Evolutionary conservation across 2,329 filamentous ascomycete genomes (phyloP).

Genomic region (Exserohilum turcica): DNA sequence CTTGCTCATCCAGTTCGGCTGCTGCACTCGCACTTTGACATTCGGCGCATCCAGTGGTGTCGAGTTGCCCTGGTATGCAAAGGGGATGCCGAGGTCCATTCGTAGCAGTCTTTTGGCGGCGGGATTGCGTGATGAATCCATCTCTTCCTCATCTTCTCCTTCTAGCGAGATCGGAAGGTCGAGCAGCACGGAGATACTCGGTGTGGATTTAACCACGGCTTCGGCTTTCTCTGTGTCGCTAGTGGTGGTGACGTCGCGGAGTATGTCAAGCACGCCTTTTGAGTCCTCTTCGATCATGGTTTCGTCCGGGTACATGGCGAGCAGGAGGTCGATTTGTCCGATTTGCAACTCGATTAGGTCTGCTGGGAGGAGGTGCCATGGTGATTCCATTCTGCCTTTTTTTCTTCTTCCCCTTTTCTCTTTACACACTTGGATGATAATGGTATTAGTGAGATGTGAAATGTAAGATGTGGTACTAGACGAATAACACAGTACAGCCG

Average conservation of each 20-base stretch:
- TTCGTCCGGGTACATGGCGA: constrained; percentile 38
- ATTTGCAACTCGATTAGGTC: constrained; percentile 36
- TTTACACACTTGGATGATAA: too few species aligned
- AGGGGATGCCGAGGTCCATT: constrained; percentile 28
- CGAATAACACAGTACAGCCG: too few species aligned
- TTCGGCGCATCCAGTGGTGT: constrained; percentile 25
- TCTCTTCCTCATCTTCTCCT: constrained; percentile 4
- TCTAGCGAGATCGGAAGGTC: constrained; percentile 12
- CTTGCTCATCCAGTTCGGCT: constrained; percentile 33
- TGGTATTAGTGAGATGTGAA: background rate
- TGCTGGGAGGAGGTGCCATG: constrained; percentile 27
- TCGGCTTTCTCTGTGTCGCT: background rate
- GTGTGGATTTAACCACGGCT: constrained; percentile 1
- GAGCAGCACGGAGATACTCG: constrained; percentile 19
- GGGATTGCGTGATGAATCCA: background rate
- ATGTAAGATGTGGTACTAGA: background rate
- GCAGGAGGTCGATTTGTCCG: constrained; percentile 35
- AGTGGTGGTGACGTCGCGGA: too few species aligned
- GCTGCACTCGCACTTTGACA: constrained; percentile 28
- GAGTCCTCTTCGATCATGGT: constrained; percentile 17
- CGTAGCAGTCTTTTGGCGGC: constrained; percentile 5
- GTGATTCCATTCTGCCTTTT: background rate
- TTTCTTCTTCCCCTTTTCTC: background rate
- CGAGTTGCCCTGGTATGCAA: constrained; percentile 13
- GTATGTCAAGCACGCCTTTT: constrained; percentile 9